phyloP scores from a whole-genome alignment of 805 yeast genomes.

The Candida silvicultrix region DNA sequence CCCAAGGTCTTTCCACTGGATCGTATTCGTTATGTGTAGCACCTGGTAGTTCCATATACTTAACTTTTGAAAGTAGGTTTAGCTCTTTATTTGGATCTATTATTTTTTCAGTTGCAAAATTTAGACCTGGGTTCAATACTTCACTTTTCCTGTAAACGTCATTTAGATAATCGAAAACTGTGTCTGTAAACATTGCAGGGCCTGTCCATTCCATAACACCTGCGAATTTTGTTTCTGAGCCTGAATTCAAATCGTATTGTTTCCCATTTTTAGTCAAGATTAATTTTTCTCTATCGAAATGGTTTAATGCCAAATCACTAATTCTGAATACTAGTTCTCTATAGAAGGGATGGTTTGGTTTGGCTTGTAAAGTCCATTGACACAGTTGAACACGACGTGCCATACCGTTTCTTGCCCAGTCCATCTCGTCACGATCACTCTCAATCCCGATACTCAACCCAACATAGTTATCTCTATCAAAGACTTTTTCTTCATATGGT shows the following conservation, averaged over 20 bases:
- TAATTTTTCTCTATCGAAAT: conserved; percentile 25
- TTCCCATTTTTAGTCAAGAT: conserved; percentile 22
- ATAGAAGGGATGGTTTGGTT: conserved; percentile 55
- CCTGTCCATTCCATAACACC: conserved; percentile 55
- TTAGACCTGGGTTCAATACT: neutral
- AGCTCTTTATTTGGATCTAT: conserved; percentile 11
- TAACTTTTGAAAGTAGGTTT: conserved; percentile 5
- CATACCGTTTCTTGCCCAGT: conserved; percentile 46
- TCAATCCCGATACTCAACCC: conserved; percentile 54
- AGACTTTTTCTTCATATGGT: conserved; percentile 24
- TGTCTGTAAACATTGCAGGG: conserved; percentile 44
- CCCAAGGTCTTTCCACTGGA: conserved; percentile 6
- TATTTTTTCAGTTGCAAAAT: conserved; percentile 1
- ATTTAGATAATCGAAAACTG: conserved; percentile 39
- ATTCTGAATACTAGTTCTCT: conserved; percentile 48
- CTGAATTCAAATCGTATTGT: conserved; percentile 31
- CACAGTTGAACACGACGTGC: conserved; percentile 54
- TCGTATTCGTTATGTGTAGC: conserved; percentile 7
- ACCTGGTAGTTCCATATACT: conserved; percentile 4
- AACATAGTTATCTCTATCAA: conserved; percentile 16
- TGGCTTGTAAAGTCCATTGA: conserved; percentile 56
- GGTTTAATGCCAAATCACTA: conserved; percentile 41
- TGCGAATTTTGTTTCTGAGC: conserved; percentile 53
- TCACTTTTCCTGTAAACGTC: neutral
- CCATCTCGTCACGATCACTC: conserved; percentile 42